Base-by-base conservation (phyloP, 805 yeast species). In the Candida yuanshanica region DNA sequence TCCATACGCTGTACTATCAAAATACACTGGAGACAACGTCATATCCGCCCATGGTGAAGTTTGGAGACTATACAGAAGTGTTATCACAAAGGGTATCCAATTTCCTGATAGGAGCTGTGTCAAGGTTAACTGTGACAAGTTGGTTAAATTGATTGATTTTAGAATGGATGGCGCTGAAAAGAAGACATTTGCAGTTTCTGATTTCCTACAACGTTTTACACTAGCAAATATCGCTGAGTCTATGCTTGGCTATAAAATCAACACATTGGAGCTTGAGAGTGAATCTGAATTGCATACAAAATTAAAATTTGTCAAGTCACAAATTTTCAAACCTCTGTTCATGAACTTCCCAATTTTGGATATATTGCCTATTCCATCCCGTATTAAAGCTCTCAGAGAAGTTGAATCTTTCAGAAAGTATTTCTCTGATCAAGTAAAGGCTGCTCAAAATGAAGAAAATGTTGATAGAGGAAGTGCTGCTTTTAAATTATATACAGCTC, bases 1-100 rank as follows among this genome's bases (percentile, higher is more conserved):
- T 16, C 81, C 82, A 0, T 63, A 72, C 42, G 67, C 81, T 7
- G 74, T 76, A 7, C 50, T 77, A 22, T 69, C 81, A 1, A 62
- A 66, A 4, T 78, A 77, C 45, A 74, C 81, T 1, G 83, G 83
- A 0, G 81, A 77, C 41, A 77, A 78, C 48, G 66, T 78, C 4
- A 77, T 78, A 17, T 75, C 81, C 47, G 74, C 82, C 0, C 80
- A 76, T 50, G 80, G 80, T 0, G 52, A 56, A 4, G 54, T 56
- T 21, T 78, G 83, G 83, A 72, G 56, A 41, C 43, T 56, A 10
- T 78, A 75, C 49, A 61, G 83, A 41, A 53, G 55, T 4, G 50
- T 70, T 21, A 55, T 76, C 20, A 68, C 75, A 5, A 60, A 61
- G n/a, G 66, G 77, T 3, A 64, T 78, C 16, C 77, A 72, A 44